Evolutionary conservation across 1,284 basidiomycete species (phyloP), one percentile per base, ranked within the genome.

Genomic region (Leccinum fallax): DNA sequence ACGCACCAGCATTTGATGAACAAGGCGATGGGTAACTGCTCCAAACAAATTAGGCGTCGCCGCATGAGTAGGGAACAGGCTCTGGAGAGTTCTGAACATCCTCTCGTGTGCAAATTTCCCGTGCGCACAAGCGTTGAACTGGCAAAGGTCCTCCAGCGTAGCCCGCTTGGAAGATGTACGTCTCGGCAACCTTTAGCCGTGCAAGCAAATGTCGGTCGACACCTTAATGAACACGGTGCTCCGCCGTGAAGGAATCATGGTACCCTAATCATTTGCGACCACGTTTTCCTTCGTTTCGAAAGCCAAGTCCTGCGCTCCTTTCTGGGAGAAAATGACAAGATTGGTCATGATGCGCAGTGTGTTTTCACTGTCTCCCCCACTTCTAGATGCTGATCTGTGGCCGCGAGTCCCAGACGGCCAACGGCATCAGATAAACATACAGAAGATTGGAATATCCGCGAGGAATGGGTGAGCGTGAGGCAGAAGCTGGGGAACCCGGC

Each of bases 261-360:
- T 24, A 67, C 70, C 57, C 21, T 66, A 61, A 57, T 65, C 59
- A 5, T 62, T 71, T 30, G 58, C n/a, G 28, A 54, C 57, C 5
- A 21, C 46, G n/a, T 58, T 56, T 2, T 73, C 66, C 46, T 62
- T 60, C 3, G 63, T 34, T 32, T 76, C 67, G 6, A 78, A 67
- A 11, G 78, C 75, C 4, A 77, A 77, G 2, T 74, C 71, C 30
- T 74, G 71, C 5, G 69, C 57, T 59, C 80, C 82, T 30, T 81
- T 81, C 55, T 82, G 82, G n/a, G 85, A 82, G 66, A 86, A 82
- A 0, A 85, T 85, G 55, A 91, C 79, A 2, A 92, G 76, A 68
- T 89, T 89, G 4, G 88, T 89, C 88, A 91, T 89, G 64, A 89
- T 84, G 6, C 87, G 83, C 19, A 87, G 70, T 21, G 90, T 85